phyloP scores from a whole-genome alignment of 176 grass and related monocot genomes.

The Miscanthus lutarioriparius region DNA sequence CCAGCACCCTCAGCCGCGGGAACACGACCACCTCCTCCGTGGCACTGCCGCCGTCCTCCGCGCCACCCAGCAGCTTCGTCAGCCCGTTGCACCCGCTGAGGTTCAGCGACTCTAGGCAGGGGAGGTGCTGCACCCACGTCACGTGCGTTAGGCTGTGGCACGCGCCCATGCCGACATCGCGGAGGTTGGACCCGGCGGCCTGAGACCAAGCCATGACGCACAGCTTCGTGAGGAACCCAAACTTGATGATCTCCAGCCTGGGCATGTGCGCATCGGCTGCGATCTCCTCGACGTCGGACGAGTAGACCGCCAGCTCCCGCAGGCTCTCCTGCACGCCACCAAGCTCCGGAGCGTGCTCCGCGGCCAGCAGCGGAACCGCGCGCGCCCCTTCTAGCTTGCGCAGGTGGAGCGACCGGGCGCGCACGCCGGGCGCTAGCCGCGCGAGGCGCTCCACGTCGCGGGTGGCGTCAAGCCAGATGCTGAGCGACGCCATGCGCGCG shows the following conservation, averaged over 20 bases:
- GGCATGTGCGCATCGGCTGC: constrained; percentile 37
- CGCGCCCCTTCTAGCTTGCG: constrained; percentile 41
- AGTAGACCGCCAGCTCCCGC: constrained; percentile 44
- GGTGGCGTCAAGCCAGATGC: constrained; percentile 51
- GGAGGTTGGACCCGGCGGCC: constrained; percentile 38
- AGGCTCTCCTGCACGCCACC: constrained; percentile 47
- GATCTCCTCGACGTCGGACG: constrained; percentile 47
- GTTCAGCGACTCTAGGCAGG: constrained; percentile 50
- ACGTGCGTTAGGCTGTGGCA: constrained; percentile 50
- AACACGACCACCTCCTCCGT: constrained; percentile 44
- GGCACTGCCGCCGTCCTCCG: constrained; percentile 28
- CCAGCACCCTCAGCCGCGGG: constrained; percentile 46
- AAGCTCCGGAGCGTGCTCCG: constrained; percentile 36
- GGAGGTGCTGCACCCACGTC: constrained; percentile 60
- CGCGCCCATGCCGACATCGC: constrained; percentile 51
- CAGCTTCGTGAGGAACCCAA: constrained; percentile 47
- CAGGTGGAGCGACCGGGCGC: constrained; percentile 49
- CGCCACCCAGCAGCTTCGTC: constrained; percentile 33
- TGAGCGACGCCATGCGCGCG: constrained; percentile 5
- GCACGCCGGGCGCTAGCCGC: constrained; percentile 45
- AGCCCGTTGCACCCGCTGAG: constrained; percentile 59
- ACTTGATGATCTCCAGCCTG: constrained; percentile 49
- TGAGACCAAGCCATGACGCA: constrained; percentile 43
- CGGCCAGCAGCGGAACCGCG: constrained; percentile 40
- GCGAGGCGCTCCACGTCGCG: constrained; percentile 46